Evolutionary conservation across 1,284 basidiomycete genomes (phyloP), one percentile per base, ranked within the genome.

Genomic region (Marasmius fiardii): DNA sequence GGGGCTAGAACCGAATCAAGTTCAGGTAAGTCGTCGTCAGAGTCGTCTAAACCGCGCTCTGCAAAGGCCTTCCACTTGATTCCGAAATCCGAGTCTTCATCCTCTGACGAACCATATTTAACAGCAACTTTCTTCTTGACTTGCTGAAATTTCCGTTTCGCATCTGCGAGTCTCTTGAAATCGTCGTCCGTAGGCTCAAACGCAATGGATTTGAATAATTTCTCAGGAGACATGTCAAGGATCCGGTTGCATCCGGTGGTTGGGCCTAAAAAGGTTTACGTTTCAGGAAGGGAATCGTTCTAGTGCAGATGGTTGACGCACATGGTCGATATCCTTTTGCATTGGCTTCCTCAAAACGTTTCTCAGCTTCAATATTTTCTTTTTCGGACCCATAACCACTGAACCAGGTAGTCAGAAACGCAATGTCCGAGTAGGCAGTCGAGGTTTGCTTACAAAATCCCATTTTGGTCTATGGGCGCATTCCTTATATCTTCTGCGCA

Each of bases 201-300:
- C 2, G 57, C 57, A 8, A 43, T 35, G 18, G 53, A 45, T 41
- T 58, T 58, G 48, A 52, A 54, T 8, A 51, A 51, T 31, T 54
- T 52, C 8, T 31, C 33, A 16, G 48, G 24, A 3, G 50, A 37
- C 56, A 53, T 52, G 20, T 54, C 53, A 18, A 57, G 48, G 14
- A 60, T 55, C 20, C 47, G 26, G 18, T 52, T 47, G 16, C 53
- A 55, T 34, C 39, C 39, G 20, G 11, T 41, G 39, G 55, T 60
- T 8, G 52, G 55, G 34, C 55, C 55, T 63, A 54, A 6, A 85
- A 67, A n/a, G n/a, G 63, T 83, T 77, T 52, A 70, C 71, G 80
- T 82, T 81, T 67, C 77, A 79, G 67, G 78, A 79, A 69, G 83
- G 85, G 0, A 74, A 80, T 5, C 83, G 83, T 60, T 81, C 82